Conservation (phyloP, 345 rosid genomes). For the Citrus unshiu region DNA sequence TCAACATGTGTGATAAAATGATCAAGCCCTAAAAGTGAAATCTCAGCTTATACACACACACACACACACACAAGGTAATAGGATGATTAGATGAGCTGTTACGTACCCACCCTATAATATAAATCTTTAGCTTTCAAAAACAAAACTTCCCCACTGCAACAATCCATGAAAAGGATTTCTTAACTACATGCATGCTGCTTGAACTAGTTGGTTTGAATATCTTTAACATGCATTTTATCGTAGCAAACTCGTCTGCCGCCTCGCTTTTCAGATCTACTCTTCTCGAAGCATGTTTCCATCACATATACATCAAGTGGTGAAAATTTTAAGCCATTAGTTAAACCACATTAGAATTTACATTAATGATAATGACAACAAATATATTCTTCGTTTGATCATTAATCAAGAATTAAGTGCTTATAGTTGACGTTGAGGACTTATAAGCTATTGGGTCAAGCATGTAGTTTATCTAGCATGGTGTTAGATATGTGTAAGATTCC, state of each 20-base stretch:
- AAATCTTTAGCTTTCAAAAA: slow-evolving; percentile 3
- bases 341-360: background rate
- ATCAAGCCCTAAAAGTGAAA: background rate
- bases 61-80: background rate
- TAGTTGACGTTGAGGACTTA: too few species aligned
- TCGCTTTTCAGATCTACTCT: background rate
- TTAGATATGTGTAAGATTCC: too few species aligned
- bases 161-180: slow-evolving; percentile 9
- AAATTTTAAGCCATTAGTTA: background rate
- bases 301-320: background rate
- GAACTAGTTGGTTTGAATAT: slow-evolving; percentile 10
- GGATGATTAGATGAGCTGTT: slow-evolving; percentile 4
- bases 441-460: too few species aligned
- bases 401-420: too few species aligned
- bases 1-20: background rate
- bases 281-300: slow-evolving; percentile 10
- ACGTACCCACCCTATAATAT: background rate
- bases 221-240: background rate
- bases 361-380: background rate
- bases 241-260: background rate
- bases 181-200: slow-evolving; percentile 8
- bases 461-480: too few species aligned
- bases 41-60: background rate
- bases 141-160: background rate
- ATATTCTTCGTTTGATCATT: background rate